These are phyloP conservation scores for Neonectria neomacrospora DNA, from an alignment of 2,329 filamentous ascomycete genomes.

Conservation along the genomic window DNA sequence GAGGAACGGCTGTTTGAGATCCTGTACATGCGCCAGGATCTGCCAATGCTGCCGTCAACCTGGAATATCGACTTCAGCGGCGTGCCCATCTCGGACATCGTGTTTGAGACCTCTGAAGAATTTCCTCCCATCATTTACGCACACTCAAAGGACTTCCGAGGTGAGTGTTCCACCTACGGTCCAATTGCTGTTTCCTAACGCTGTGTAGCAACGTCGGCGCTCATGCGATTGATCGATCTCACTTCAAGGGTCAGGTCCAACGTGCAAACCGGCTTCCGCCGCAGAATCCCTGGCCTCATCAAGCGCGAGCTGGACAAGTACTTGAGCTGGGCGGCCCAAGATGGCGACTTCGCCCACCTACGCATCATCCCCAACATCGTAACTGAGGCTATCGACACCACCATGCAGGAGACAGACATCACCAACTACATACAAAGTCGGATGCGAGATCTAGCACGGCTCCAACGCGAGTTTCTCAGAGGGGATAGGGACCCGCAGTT, in stretches of 20 bases:
- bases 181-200: slow-evolving; percentile 26
- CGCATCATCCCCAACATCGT: slow-evolving; percentile 54
- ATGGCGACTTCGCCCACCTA: slow-evolving; percentile 51
- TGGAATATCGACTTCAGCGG: slow-evolving; percentile 56
- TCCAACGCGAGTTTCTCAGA: slow-evolving; percentile 52
- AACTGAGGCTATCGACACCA: slow-evolving; percentile 50
- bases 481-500: slow-evolving; percentile 44
- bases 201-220: slow-evolving; percentile 51
- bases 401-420: slow-evolving; percentile 45
- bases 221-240: slow-evolving; percentile 54
- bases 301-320: slow-evolving; percentile 51
- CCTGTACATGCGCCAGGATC: slow-evolving; percentile 54
- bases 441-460: slow-evolving; percentile 50
- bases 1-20: slow-evolving; percentile 59
- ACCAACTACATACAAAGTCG: slow-evolving; percentile 50
- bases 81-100: slow-evolving; percentile 51
- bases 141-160: slow-evolving; percentile 51
- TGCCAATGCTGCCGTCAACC: slow-evolving; percentile 53
- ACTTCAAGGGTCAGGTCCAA: slow-evolving; percentile 49
- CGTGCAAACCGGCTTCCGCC: slow-evolving; percentile 50
- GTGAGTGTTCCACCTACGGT: slow-evolving; percentile 37
- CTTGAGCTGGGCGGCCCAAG: slow-evolving; percentile 55
- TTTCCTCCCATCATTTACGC: slow-evolving; percentile 53
- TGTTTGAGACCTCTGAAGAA: slow-evolving; percentile 49
- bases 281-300: slow-evolving; percentile 48